phyloP scores from a whole-genome alignment of 768 basidiomycete genomes.

The Trametes punicea region DNA sequence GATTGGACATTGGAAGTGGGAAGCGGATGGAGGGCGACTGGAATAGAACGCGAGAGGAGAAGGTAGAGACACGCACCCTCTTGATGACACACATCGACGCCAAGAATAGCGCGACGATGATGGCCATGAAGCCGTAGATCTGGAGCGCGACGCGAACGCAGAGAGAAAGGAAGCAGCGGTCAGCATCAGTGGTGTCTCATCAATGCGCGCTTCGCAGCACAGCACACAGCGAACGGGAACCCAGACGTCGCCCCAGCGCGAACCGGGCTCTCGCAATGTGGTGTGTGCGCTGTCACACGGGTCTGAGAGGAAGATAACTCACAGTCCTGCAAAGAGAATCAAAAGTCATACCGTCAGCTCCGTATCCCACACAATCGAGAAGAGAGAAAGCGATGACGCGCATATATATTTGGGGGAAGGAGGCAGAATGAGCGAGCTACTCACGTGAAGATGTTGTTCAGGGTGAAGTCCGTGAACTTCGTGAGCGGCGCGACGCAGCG shows the following conservation, averaged over 20 bases:
- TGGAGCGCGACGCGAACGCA: too few species aligned
- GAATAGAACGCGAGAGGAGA: neutral
- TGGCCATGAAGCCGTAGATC: conserved; percentile 83
- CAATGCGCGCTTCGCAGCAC: neutral
- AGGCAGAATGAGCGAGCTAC: conserved; percentile 28
- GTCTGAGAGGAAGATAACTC: neutral
- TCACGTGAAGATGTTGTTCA: conserved; percentile 85
- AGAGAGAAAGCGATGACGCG: too few species aligned
- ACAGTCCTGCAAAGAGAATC: conserved; percentile 9
- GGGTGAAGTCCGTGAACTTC: conserved; percentile 60
- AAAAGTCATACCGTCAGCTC: neutral
- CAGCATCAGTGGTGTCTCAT: neutral
- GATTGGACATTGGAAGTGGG: neutral
- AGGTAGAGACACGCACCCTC: conserved; percentile 50
- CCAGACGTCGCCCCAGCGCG: too few species aligned
- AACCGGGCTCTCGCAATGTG: too few species aligned
- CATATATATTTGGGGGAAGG: neutral
- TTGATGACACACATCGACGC: conserved; percentile 86
- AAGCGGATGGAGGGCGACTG: neutral
- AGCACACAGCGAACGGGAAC: neutral
- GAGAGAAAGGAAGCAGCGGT: conserved; percentile 6
- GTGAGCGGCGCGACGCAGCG: conserved; percentile 77
- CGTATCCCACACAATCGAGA: too few species aligned
- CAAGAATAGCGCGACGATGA: conserved; percentile 71
- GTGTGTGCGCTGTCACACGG: neutral